A percentile compares a stretch with the other conserved stretches of the same genome.
Evolutionary conservation across 306 rosid genomes (phyloP).

Genomic region (Cucurbita pepo): DNA sequence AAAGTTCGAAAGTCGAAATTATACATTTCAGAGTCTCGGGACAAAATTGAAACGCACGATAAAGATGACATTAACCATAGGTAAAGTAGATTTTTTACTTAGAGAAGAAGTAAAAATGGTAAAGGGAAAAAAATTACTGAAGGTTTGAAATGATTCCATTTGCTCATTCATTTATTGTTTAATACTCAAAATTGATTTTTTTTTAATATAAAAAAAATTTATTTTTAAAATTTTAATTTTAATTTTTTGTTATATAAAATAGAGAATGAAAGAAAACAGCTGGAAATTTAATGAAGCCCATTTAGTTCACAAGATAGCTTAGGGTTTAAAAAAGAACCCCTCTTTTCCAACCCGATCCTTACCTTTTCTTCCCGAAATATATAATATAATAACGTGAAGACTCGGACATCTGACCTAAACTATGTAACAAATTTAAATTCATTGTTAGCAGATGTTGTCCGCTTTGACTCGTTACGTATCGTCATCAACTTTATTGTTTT

Average conservation of each 20-base stretch:
- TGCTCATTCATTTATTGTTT: not conserved
- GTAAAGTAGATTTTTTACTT: not conserved
- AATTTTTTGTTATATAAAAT: not conserved
- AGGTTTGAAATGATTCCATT: not conserved
- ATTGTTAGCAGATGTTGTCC: too few species aligned
- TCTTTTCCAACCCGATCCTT: not conserved
- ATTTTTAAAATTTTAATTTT: too few species aligned
- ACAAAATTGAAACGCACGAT: not conserved
- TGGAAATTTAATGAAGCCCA: not conserved
- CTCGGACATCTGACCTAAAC: too few species aligned
- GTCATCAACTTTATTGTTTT: too few species aligned
- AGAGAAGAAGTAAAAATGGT: not conserved
- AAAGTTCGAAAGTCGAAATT: too few species aligned
- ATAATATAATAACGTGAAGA: not conserved
- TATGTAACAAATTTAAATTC: too few species aligned
- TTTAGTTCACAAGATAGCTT: not conserved
- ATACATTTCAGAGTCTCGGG: too few species aligned
- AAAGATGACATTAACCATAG: not conserved
- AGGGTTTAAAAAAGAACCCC: constrained; percentile 1
- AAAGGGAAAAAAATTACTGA: not conserved
- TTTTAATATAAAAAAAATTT: too few species aligned
- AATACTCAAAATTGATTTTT: not conserved
- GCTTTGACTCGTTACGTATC: too few species aligned
- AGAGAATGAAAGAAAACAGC: constrained; percentile 1
- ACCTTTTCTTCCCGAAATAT: not conserved